Percentiles rank a stretch among this genome's conserved stretches.
These are phyloP conservation scores for Scheffersomyces insectosa DNA, from an alignment of 1,139 yeast genomes.

Conservation along the genomic window DNA sequence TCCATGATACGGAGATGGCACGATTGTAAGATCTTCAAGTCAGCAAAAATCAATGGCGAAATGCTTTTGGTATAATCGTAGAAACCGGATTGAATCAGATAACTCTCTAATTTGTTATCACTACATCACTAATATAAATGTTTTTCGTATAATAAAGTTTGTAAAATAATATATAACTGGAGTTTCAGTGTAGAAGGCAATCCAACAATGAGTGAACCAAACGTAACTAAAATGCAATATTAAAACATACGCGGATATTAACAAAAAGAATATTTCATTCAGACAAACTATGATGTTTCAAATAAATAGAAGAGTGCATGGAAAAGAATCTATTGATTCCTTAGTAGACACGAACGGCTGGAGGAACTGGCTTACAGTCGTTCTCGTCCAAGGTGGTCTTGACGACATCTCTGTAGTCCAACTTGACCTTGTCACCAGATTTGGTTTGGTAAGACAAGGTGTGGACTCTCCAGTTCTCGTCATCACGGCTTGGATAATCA, in stretches of 20 bases:
- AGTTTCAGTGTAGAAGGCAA: too few species aligned
- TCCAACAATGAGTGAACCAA: too few species aligned
- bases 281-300: too few species aligned
- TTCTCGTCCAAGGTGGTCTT: constrained; percentile 81
- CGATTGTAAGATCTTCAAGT: too few species aligned
- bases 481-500: constrained; percentile 95
- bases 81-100: too few species aligned
- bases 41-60: too few species aligned
- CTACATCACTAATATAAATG: too few species aligned
- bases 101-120: too few species aligned
- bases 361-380: constrained; percentile 96
- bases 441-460: constrained; percentile 86
- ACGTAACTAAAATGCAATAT: not conserved
- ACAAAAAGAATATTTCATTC: not conserved
- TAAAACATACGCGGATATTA: not conserved
- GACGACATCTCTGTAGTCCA: constrained; percentile 87
- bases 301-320: not conserved
- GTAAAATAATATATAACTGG: too few species aligned
- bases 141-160: too few species aligned
- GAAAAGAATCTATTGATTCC: not conserved
- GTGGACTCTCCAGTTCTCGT: constrained; percentile 97
- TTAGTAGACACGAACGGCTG: constrained; percentile 91
- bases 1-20: too few species aligned
- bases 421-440: constrained; percentile 68
- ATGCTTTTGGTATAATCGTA: too few species aligned